These are phyloP conservation scores for Irpex sp. DNA, from an alignment of 1,284 basidiomycete species.

Conservation along the genomic window DNA sequence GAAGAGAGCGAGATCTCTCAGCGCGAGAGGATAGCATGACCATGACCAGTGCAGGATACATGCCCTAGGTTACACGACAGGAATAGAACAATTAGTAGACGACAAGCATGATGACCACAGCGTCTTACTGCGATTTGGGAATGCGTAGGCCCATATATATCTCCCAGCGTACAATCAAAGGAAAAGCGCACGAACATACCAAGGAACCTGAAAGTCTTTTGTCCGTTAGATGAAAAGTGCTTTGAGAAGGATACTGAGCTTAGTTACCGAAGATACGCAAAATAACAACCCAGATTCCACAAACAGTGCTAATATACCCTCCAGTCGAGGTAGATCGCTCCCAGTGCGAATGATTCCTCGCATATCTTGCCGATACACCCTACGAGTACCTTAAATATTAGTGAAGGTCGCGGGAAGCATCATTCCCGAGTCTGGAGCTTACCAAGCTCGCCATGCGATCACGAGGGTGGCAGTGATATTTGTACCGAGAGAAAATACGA, in stretches of 20 bases:
- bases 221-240: not conserved
- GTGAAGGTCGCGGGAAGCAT: not conserved
- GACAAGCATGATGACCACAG: not conserved
- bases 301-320: not conserved
- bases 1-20: not conserved
- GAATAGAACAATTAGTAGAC: not conserved
- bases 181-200: not conserved
- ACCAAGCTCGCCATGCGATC: not conserved
- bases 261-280: not conserved
- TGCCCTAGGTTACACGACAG: not conserved
- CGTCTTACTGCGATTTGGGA: not conserved
- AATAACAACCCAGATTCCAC: not conserved
- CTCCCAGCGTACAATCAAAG: not conserved
- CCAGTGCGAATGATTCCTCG: not conserved
- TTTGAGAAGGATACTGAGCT: not conserved
- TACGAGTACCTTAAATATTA: not conserved
- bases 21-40: no score
- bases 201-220: not conserved
- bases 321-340: not conserved
- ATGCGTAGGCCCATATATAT: not conserved
- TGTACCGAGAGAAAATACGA: not conserved
- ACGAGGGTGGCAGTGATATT: not conserved
- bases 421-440: not conserved
- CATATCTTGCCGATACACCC: not conserved
- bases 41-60: not conserved